Percentiles rank a stretch among this genome's conserved stretches.
Evolutionary conservation across 2,329 filamentous ascomycete species (phyloP).

Genomic region (Penicillium sp.): DNA sequence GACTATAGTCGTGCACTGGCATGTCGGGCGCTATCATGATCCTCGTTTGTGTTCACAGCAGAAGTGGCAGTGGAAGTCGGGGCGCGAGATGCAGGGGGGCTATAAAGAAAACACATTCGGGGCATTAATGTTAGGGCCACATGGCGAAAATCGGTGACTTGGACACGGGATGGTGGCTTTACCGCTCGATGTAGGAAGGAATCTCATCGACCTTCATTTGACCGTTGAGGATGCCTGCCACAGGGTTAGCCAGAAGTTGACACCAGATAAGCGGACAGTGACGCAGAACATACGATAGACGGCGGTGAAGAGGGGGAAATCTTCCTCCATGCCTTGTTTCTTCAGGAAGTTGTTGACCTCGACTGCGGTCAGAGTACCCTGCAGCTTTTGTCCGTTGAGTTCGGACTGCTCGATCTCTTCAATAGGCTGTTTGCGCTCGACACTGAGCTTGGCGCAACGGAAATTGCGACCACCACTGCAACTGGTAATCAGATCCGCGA

Average conservation of each 20-base stretch:
- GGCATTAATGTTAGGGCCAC: constrained; percentile 19
- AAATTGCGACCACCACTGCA: constrained; percentile 92
- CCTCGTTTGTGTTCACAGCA: constrained; percentile 5
- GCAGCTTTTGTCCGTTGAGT: constrained; percentile 93
- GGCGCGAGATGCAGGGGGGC: constrained; percentile 15
- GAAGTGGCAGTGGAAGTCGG: constrained; percentile 12
- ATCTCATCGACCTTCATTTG: constrained; percentile 74
- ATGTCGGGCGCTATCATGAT: constrained; percentile 14
- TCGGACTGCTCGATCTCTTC: constrained; percentile 83
- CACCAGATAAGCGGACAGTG: neutral
- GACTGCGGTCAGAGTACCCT: constrained; percentile 84
- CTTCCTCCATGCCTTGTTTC: constrained; percentile 66
- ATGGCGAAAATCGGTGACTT: constrained; percentile 4
- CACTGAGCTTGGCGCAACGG: constrained; percentile 81
- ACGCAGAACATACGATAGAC: constrained; percentile 55
- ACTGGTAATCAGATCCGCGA: constrained; percentile 91
- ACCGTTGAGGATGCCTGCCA: constrained; percentile 65
- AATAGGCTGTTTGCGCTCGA: constrained; percentile 72
- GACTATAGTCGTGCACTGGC: constrained; percentile 17
- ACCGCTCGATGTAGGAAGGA: constrained; percentile 57
- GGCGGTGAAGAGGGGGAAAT: constrained; percentile 89
- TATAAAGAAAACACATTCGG: constrained; percentile 12
- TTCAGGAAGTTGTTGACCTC: constrained; percentile 89
- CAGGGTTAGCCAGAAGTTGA: constrained; percentile 7
- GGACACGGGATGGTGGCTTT: constrained; percentile 26